These are phyloP conservation scores for Yamadazyma sp. DNA, from an alignment of 805 yeast genomes.

Conservation along the genomic window DNA sequence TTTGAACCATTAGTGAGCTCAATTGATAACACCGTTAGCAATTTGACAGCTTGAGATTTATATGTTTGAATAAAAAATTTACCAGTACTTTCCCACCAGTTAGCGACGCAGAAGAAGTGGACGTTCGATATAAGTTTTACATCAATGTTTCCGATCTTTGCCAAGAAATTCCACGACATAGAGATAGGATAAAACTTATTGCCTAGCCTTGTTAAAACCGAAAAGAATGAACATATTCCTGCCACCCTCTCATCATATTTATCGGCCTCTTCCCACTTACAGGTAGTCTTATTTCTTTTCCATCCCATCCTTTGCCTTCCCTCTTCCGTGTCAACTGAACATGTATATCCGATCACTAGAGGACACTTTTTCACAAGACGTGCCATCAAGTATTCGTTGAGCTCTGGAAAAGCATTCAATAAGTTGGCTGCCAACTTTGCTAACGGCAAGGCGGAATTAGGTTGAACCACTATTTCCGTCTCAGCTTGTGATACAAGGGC, in stretches of 20 bases:
- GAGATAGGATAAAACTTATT: slow-evolving; percentile 46
- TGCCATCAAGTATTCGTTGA: slow-evolving; percentile 63
- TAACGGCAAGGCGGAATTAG: slow-evolving; percentile 76
- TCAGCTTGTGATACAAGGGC: slow-evolving; percentile 89
- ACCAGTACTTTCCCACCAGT: slow-evolving; percentile 93
- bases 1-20: slow-evolving; percentile 35
- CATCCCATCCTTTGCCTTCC: slow-evolving; percentile 89
- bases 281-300: slow-evolving; percentile 49
- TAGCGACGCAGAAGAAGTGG: slow-evolving; percentile 68
- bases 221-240: slow-evolving; percentile 81
- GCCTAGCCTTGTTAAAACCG: slow-evolving; percentile 60
- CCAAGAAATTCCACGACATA: slow-evolving; percentile 65
- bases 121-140: slow-evolving; percentile 53
- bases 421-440: slow-evolving; percentile 63
- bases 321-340: slow-evolving; percentile 73
- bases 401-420: slow-evolving; percentile 47
- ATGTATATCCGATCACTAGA: slow-evolving; percentile 75
- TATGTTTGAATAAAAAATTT: slow-evolving; percentile 52
- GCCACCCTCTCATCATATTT: slow-evolving; percentile 82
- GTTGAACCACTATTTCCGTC: slow-evolving; percentile 80
- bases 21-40: slow-evolving; percentile 10
- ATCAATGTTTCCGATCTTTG: slow-evolving; percentile 66
- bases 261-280: slow-evolving; percentile 59
- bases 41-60: slow-evolving; percentile 69
- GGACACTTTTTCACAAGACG: slow-evolving; percentile 93